Conservation (phyloP, 2,329 filamentous ascomycete species). For the Paraphaeosphaeria sporulosa region DNA sequence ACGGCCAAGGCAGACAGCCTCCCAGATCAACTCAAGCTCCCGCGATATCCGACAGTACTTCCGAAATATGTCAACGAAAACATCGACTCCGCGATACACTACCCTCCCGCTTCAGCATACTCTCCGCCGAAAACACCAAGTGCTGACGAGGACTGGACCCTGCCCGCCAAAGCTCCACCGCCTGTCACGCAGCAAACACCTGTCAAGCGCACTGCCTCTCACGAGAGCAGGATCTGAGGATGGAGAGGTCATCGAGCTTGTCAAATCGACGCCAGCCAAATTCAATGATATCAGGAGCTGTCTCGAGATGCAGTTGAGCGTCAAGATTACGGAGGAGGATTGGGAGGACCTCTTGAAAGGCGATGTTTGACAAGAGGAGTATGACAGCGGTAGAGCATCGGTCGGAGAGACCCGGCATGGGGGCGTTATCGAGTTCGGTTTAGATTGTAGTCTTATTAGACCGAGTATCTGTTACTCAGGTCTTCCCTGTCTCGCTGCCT, state of each 20-base stretch:
- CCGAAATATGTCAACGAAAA: not conserved
- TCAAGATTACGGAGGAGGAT: constrained; percentile 4
- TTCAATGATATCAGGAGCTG: not conserved
- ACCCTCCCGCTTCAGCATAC: not conserved
- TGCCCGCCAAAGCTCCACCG: not conserved
- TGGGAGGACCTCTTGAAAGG: constrained; percentile 13
- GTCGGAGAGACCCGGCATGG: not conserved
- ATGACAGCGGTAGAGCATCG: not conserved
- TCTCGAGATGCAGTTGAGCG: not conserved
- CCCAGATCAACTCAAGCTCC: not conserved
- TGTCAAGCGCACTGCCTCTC: not conserved
- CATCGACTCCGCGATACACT: not conserved
- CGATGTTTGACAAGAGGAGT: constrained; percentile 1
- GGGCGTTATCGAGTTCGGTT: not conserved
- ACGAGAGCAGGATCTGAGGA: not conserved
- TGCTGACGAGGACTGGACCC: not conserved
- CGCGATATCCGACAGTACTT: not conserved
- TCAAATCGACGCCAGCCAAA: not conserved
- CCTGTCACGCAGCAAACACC: not conserved
- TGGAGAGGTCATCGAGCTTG: not conserved
- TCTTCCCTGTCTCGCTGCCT: not conserved
- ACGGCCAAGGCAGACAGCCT: not conserved
- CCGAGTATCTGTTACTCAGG: not conserved
- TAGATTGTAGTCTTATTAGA: not conserved
- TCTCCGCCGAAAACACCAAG: not conserved